These are phyloP conservation scores for Clausena lansium DNA, from an alignment of 345 rosid species.

Conservation along the genomic window DNA sequence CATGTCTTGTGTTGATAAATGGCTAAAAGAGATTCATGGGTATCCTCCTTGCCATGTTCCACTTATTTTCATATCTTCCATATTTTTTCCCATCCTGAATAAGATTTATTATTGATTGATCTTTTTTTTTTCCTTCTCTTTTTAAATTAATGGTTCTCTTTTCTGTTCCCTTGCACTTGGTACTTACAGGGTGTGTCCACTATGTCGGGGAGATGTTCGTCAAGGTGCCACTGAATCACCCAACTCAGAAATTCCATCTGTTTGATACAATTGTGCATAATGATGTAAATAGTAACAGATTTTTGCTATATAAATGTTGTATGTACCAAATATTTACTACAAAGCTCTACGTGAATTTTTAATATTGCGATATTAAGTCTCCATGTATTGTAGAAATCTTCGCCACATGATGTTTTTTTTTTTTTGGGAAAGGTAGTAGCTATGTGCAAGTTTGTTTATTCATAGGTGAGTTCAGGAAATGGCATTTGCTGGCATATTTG, in stretches of 20 bases:
- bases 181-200: slow-evolving; percentile 62
- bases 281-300: slow-evolving; percentile 19
- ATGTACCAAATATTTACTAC: neutral
- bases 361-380: neutral
- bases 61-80: neutral
- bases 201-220: slow-evolving; percentile 71
- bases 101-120: neutral
- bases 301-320: neutral
- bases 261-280: slow-evolving; percentile 30
- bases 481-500: neutral
- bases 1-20: slow-evolving; percentile 74
- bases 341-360: neutral
- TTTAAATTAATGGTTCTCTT: neutral
- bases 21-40: slow-evolving; percentile 90
- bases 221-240: slow-evolving; percentile 28
- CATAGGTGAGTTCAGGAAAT: neutral
- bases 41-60: slow-evolving; percentile 16
- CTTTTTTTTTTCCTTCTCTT: neutral
- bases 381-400: neutral
- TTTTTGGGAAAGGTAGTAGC: neutral
- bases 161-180: neutral
- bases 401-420: neutral
- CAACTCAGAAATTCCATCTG: slow-evolving; percentile 33
- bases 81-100: neutral
- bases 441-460: neutral